Evolutionary conservation across 345 rosid species (phyloP).

Genomic region (Lumnitzera racemosa): DNA sequence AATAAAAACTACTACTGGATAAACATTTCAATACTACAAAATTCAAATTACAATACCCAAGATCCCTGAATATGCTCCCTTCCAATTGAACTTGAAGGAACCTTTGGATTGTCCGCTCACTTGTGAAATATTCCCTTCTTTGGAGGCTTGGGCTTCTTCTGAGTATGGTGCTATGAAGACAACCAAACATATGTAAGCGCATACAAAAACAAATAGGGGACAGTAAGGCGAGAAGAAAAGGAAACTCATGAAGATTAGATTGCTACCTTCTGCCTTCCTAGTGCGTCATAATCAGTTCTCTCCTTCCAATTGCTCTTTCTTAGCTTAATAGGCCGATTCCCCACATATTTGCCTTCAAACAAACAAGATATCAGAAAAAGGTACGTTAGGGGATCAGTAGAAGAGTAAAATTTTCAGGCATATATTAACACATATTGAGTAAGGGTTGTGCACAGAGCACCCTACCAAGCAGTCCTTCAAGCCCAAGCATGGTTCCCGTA

Average conservation of each 20-base stretch:
- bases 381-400: no score
- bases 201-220: not conserved
- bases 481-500: no score
- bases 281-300: conserved; percentile 68
- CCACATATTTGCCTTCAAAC: conserved; percentile 84
- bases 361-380: not conserved
- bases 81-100: not conserved
- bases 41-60: not conserved
- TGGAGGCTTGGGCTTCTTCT: conserved; percentile 58
- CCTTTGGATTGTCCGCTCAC: conserved; percentile 17
- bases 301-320: conserved; percentile 98
- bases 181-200: not conserved
- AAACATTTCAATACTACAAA: no score
- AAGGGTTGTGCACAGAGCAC: no score
- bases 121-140: conserved; percentile 86
- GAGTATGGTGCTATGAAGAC: conserved; percentile 42
- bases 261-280: conserved; percentile 63
- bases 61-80: not conserved
- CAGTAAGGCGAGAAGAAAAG: not conserved
- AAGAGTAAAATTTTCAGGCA: no score
- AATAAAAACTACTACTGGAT: no score
- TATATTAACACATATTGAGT: no score
- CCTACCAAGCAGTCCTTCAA: no score
- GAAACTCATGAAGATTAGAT: not conserved
- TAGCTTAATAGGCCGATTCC: conserved; percentile 88